These are phyloP conservation scores for Micractinium sp. DNA, from an alignment of 139 green algal genomes.

Conservation along the genomic window DNA sequence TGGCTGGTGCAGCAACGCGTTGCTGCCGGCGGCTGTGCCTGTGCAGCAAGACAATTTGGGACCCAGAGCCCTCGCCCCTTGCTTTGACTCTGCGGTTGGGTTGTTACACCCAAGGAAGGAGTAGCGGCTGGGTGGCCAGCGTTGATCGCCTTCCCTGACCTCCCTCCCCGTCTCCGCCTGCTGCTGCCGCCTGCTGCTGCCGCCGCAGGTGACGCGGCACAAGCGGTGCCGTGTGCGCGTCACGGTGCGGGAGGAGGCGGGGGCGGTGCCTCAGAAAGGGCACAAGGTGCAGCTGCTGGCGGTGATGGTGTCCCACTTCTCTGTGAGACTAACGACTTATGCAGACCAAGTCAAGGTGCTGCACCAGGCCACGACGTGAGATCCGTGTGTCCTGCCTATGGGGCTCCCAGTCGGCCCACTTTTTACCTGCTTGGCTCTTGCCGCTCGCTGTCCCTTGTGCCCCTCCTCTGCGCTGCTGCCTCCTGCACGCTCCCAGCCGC, in stretches of 20 bases:
- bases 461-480: background rate
- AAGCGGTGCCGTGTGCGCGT: constrained; percentile 25
- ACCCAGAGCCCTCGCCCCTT: background rate
- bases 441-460: too few species aligned
- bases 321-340: constrained; percentile 12
- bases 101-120: too few species aligned
- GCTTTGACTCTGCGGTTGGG: too few species aligned
- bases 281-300: constrained; percentile 30
- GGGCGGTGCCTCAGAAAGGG: background rate
- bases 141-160: background rate
- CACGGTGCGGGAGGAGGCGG: background rate
- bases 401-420: too few species aligned
- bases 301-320: constrained; percentile 15
- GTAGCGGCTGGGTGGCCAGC: too few species aligned
- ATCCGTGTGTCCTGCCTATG: background rate
- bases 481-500: background rate
- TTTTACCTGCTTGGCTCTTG: background rate
- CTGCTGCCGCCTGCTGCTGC: background rate
- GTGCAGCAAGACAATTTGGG: background rate
- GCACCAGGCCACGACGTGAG: constrained; percentile 10
- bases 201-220: constrained; percentile 12
- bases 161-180: background rate
- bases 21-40: background rate
- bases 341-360: constrained; percentile 9
- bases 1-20: too few species aligned